Evolutionary conservation across 306 rosid species (phyloP).

Genomic region (peach (Prunus persica)): DNA sequence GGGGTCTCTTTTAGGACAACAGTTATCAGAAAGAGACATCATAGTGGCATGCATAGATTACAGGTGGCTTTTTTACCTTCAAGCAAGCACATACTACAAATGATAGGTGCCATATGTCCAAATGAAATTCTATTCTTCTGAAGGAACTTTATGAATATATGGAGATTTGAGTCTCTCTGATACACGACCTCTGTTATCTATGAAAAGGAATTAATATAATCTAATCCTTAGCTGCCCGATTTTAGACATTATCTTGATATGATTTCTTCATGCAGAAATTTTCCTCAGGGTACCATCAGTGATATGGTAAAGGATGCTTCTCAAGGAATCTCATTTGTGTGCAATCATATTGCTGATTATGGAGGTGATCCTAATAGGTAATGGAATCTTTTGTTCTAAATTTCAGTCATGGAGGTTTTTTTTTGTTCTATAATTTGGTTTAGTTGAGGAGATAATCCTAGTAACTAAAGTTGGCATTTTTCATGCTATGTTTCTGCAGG

Average conservation of each 20-base stretch:
- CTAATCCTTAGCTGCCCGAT: too few species aligned
- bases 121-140: neutral
- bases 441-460: neutral
- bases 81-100: neutral
- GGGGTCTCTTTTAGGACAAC: slow-evolving; percentile 92
- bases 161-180: neutral
- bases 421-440: neutral
- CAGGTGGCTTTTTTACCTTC: slow-evolving; percentile 44
- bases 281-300: slow-evolving; percentile 92
- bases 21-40: slow-evolving; percentile 84
- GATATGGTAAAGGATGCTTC: slow-evolving; percentile 83
- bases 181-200: neutral
- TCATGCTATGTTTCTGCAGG: slow-evolving; percentile 37
- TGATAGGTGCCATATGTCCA: neutral
- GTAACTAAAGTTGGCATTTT: slow-evolving; percentile 15
- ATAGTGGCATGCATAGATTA: slow-evolving; percentile 95
- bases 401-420: neutral
- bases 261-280: slow-evolving; percentile 58
- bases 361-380: slow-evolving; percentile 93
- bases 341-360: slow-evolving; percentile 83
- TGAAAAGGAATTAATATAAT: neutral
- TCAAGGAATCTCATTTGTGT: slow-evolving; percentile 84
- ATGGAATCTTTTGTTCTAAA: neutral
- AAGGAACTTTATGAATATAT: neutral
- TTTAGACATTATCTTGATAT: neutral